These are phyloP conservation scores for Nothomitra cinnamomea DNA, from an alignment of 2,329 filamentous ascomycete species.

Conservation along the genomic window DNA sequence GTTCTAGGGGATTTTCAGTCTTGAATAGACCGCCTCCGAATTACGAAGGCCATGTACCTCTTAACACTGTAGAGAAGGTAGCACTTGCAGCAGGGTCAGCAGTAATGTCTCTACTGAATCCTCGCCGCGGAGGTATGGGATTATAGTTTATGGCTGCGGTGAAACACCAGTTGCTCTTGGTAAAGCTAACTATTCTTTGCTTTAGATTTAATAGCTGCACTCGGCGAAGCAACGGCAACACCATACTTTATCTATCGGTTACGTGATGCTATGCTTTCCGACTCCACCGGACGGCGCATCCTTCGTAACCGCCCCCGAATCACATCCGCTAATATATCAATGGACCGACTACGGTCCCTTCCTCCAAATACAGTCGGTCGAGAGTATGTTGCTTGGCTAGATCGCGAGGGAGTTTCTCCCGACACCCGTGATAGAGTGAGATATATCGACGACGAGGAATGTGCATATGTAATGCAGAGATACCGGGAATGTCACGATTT, in stretches of 20 bases:
- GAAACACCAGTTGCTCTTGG: slow-evolving; percentile 10
- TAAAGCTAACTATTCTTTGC: not conserved
- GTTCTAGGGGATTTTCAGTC: slow-evolving; percentile 50
- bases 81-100: slow-evolving; percentile 49
- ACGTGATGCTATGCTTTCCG: slow-evolving; percentile 74
- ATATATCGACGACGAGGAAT: slow-evolving; percentile 90
- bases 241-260: slow-evolving; percentile 92
- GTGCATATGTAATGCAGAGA: slow-evolving; percentile 95
- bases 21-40: slow-evolving; percentile 72
- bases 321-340: slow-evolving; percentile 51
- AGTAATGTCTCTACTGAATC: slow-evolving; percentile 47
- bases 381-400: slow-evolving; percentile 79
- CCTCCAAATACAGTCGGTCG: slow-evolving; percentile 60
- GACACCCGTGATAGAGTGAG: slow-evolving; percentile 70
- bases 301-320: slow-evolving; percentile 80
- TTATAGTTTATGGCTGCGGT: not conserved
- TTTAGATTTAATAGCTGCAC: slow-evolving; percentile 74
- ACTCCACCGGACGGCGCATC: slow-evolving; percentile 74
- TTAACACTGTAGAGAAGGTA: slow-evolving; percentile 60
- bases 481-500: slow-evolving; percentile 97
- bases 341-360: slow-evolving; percentile 53
- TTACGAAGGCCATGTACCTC: slow-evolving; percentile 82
- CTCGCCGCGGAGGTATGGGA: slow-evolving; percentile 53
- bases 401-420: slow-evolving; percentile 80
- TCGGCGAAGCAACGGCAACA: slow-evolving; percentile 88